These are phyloP conservation scores for Cryphonectria nitschkei DNA, from an alignment of 2,329 filamentous ascomycete species.

Conservation along the genomic window DNA sequence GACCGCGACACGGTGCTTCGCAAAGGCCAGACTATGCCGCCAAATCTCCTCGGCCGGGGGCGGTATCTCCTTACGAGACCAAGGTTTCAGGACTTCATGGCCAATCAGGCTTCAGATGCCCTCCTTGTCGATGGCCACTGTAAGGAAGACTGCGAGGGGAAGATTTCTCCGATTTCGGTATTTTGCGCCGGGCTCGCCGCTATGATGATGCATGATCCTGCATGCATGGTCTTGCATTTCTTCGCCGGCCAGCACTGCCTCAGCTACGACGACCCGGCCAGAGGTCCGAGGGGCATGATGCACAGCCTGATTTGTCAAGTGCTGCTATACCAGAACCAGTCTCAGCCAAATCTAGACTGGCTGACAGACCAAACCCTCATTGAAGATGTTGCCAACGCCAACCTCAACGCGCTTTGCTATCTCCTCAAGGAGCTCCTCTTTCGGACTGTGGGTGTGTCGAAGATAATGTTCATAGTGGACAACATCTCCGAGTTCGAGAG, in stretches of 20 bases:
- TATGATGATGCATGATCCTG: background rate
- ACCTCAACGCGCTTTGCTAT: constrained; percentile 3
- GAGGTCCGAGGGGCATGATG: constrained; percentile 6
- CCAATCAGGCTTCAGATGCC: background rate
- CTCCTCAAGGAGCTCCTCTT: constrained; percentile 1
- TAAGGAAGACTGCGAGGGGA: background rate
- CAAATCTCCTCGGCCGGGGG: constrained; percentile 4
- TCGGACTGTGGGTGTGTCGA: background rate
- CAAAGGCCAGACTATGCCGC: constrained; percentile 12
- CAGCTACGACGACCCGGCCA: background rate
- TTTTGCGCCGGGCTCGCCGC: constrained; percentile 13
- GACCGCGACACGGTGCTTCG: constrained; percentile 8
- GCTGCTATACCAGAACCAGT: constrained; percentile 1
- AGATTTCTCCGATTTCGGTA: constrained; percentile 4
- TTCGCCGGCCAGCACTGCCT: constrained; percentile 9
- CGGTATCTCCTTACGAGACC: constrained; percentile 1
- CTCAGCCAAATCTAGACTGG: background rate
- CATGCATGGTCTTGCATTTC: constrained; percentile 5
- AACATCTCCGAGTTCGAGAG: constrained; percentile 17
- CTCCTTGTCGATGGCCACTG: constrained; percentile 13
- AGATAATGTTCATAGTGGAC: constrained; percentile 12
- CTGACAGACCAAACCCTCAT: background rate
- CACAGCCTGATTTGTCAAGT: constrained; percentile 6
- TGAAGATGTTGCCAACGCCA: background rate
- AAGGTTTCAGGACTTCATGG: background rate